Evolutionary conservation across 2,329 filamentous ascomycete species (phyloP), one percentile per base, ranked within the genome.

Genomic region (Colletotrichum eremochloae): DNA sequence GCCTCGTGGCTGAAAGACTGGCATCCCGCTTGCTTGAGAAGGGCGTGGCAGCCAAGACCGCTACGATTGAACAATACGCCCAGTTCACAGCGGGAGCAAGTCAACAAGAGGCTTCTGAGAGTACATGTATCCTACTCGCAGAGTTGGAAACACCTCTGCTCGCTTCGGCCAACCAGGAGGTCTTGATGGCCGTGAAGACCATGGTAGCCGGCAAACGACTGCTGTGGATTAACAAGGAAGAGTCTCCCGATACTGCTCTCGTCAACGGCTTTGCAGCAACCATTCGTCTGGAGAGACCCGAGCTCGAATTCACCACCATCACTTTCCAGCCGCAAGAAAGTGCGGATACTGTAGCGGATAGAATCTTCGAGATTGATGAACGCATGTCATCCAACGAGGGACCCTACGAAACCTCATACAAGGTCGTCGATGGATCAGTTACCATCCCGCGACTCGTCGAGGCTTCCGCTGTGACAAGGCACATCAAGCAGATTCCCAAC

Each of bases 261-360:
- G 29, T 67, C 63, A 71, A 33, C 63, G 68, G 68, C 14, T 71
- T 67, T 18, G 68, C 68, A 24, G 56, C 68, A 3, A 67, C 40
- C 14, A 58, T 58, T 40, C 56, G 56, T 42, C n/a, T 42, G 7
- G 56, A 58, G 38, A 58, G 36, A 44, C 56, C 36, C 7, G n/a
- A 29, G 15, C n/a, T 58, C 8, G 14, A 58, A 9, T 31, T 58
- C 6, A 3, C 31, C 14, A 44, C 38, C 40, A n/a, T 58, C 56
- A 29, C 56, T 5, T 58, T 44, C n/a, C 14, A 58, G 8, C 3
- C 38, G 8, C n/a, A 44, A 58, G 56, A 58, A 5, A 31, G 14
- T 18, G 12, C 38, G 14, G n/a, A 40, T 14, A 31, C n/a, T 18
- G 14, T 44, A 1, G n/a, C 36, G 4, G 36, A 44, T 4, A 31